Percentiles rank a stretch among this genome's conserved stretches.
Conservation (phyloP, 345 rosid species). For the Passiflora organensis region DNA sequence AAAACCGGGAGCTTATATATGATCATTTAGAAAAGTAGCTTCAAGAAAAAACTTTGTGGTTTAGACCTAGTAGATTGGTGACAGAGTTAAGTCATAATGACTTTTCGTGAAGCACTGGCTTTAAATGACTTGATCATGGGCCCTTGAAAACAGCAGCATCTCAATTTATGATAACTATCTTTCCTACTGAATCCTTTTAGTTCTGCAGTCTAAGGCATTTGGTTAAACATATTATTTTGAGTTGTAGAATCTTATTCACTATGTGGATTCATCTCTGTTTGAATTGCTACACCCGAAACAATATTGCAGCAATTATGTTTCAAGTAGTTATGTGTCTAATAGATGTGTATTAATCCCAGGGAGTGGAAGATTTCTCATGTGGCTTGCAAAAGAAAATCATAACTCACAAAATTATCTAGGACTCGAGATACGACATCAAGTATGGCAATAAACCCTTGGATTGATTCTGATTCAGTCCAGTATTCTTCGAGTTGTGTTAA, state of each 20-base stretch:
- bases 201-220: background rate
- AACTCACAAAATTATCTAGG: conserved; percentile 72
- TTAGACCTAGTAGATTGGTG: too few relatives aligned
- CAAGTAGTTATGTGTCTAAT: conserved; percentile 13
- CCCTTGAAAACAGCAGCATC: too few relatives aligned
- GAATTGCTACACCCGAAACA: background rate
- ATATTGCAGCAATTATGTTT: background rate
- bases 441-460: conserved; percentile 38
- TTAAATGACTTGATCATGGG: too few relatives aligned
- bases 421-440: conserved; percentile 77
- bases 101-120: too few relatives aligned
- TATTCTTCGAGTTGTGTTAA: conserved; percentile 27
- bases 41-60: too few relatives aligned
- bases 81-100: too few relatives aligned
- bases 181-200: too few relatives aligned
- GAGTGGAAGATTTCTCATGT: conserved; percentile 87
- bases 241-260: too few relatives aligned
- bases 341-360: conserved; percentile 37
- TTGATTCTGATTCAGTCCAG: conserved; percentile 23
- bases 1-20: too few relatives aligned
- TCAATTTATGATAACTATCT: too few relatives aligned
- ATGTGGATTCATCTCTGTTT: background rate
- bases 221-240: background rate
- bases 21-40: too few relatives aligned
- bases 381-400: conserved; percentile 67